Evolutionary conservation across 1,284 basidiomycete genomes (phyloP).

Genomic region (Pisolithus thermaeus): DNA sequence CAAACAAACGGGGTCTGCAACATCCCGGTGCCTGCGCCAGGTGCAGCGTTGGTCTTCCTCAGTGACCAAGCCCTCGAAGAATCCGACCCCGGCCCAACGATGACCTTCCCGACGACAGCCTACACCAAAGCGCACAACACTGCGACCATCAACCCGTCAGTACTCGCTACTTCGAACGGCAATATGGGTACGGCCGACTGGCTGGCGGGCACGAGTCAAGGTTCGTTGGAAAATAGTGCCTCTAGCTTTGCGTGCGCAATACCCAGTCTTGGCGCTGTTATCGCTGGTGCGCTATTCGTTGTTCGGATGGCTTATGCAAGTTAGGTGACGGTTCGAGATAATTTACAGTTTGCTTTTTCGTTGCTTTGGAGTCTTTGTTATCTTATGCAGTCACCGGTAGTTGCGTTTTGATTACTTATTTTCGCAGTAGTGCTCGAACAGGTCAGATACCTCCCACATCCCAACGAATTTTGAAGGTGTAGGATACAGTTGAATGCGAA

Average conservation of each 20-base stretch:
- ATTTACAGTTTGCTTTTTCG: constrained; percentile 10
- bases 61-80: constrained; percentile 32
- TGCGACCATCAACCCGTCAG: constrained; percentile 20
- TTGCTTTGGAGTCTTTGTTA: constrained; percentile 13
- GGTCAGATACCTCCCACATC: not conserved
- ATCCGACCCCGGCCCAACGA: constrained; percentile 28
- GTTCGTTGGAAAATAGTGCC: not conserved
- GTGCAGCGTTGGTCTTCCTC: constrained; percentile 54
- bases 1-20: constrained; percentile 36
- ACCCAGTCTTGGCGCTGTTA: constrained; percentile 8
- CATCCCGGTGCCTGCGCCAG: constrained; percentile 48
- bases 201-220: constrained; percentile 7
- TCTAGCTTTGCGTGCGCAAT: constrained; percentile 8
- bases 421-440: too few relatives aligned
- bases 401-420: not conserved
- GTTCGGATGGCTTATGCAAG: constrained; percentile 2
- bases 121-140: constrained; percentile 31
- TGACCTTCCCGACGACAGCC: constrained; percentile 38
- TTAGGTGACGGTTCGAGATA: not conserved
- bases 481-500: too few relatives aligned
- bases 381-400: constrained; percentile 10
- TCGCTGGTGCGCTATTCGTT: constrained; percentile 15
- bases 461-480: too few relatives aligned
- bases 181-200: constrained; percentile 15
- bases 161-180: constrained; percentile 31